Conservation (phyloP, 1,284 basidiomycete genomes). For the Cryptococcus sp. region DNA sequence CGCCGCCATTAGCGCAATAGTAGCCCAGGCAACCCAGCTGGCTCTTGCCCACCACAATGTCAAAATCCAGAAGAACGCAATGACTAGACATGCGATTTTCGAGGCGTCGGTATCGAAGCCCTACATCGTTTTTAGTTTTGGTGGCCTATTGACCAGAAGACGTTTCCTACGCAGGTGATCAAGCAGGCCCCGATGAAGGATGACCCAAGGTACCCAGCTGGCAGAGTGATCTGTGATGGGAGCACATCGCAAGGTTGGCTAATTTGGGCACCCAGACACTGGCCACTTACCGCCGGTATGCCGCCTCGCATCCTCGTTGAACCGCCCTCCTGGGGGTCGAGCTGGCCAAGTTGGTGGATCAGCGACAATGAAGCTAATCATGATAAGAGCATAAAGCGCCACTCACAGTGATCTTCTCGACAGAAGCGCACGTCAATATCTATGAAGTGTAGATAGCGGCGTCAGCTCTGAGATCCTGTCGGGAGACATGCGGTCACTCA, state of each 20-base stretch:
- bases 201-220: constrained; percentile 90
- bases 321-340: constrained; percentile 78
- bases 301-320: constrained; percentile 92
- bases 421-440: constrained; percentile 83
- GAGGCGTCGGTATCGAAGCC: constrained; percentile 90
- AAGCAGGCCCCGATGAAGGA: constrained; percentile 85
- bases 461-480: constrained; percentile 18
- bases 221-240: constrained; percentile 52
- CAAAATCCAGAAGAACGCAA: constrained; percentile 85
- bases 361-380: constrained; percentile 54
- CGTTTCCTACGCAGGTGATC: constrained; percentile 68
- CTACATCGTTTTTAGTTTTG: constrained; percentile 14
- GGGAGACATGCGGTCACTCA: constrained; percentile 16
- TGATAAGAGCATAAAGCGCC: neutral
- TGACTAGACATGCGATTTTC: constrained; percentile 80
- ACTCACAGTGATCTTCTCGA: constrained; percentile 77
- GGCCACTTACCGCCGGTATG: constrained; percentile 71
- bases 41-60: constrained; percentile 83
- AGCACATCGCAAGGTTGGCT: neutral
- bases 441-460: constrained; percentile 34
- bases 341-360: constrained; percentile 52
- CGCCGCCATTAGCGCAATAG: constrained; percentile 46
- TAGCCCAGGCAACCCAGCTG: constrained; percentile 63
- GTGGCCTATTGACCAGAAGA: neutral
- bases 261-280: neutral